These are phyloP conservation scores for Leucosporidium creatinivorum DNA, from an alignment of 768 basidiomycete genomes.

Conservation along the genomic window DNA sequence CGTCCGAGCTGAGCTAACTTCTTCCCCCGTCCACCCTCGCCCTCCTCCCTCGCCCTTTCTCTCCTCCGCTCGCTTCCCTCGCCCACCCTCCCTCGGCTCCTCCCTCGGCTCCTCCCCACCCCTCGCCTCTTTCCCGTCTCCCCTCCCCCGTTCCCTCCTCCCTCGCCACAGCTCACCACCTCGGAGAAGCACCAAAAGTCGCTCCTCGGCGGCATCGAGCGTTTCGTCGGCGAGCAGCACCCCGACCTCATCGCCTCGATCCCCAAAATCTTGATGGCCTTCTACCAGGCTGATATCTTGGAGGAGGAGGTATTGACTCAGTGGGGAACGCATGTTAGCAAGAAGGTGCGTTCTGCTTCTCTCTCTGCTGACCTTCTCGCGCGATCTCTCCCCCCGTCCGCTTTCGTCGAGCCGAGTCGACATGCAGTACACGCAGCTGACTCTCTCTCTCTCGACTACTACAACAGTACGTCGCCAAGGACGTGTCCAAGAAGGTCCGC, in stretches of 20 bases:
- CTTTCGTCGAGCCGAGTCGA: not conserved
- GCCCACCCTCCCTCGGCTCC: too few relatives aligned
- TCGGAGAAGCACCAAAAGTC: slow-evolving; percentile 95
- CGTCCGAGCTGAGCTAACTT: not conserved
- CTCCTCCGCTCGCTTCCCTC: too few relatives aligned
- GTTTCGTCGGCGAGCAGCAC: slow-evolving; percentile 64
- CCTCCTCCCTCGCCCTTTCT: too few relatives aligned
- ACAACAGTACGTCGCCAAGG: slow-evolving; percentile 59
- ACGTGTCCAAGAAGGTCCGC: slow-evolving; percentile 87
- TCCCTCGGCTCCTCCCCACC: too few relatives aligned
- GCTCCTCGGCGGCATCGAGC: slow-evolving; percentile 85
- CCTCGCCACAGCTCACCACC: slow-evolving; percentile 62
- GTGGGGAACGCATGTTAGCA: slow-evolving; percentile 31
- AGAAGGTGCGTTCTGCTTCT: slow-evolving; percentile 27
- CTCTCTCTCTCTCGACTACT: too few relatives aligned
- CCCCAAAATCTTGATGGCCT: slow-evolving; percentile 64
- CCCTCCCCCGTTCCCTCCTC: not conserved
- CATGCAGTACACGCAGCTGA: not conserved
- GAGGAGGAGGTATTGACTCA: slow-evolving; percentile 83
- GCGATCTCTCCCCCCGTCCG: not conserved
- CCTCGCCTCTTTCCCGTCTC: too few relatives aligned
- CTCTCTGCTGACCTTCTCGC: not conserved
- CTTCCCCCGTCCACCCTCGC: too few relatives aligned
- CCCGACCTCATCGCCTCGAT: slow-evolving; percentile 57
- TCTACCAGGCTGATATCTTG: slow-evolving; percentile 85